Conservation (phyloP, 768 basidiomycete genomes). For the Auriscalpium orientale region DNA sequence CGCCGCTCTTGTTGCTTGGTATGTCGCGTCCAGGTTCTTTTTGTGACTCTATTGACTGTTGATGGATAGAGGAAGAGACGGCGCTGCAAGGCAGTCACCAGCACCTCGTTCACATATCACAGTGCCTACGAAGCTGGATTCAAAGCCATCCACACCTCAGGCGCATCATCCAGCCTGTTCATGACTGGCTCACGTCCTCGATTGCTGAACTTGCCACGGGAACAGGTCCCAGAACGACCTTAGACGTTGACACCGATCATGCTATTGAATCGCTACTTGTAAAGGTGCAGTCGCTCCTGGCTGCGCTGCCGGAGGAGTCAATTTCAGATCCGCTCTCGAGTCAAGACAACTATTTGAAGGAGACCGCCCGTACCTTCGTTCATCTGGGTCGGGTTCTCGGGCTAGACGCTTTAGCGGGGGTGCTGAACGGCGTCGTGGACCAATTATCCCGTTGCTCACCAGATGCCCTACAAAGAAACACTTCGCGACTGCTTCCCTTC, state of each 20-base stretch:
- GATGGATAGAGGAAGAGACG: slow-evolving; percentile 5
- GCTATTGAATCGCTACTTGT: slow-evolving; percentile 61
- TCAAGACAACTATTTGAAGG: slow-evolving; percentile 44
- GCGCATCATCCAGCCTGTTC: slow-evolving; percentile 26
- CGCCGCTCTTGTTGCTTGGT: slow-evolving; percentile 33
- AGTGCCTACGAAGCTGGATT: slow-evolving; percentile 7
- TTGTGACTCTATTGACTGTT: neutral
- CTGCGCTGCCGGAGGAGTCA: slow-evolving; percentile 27
- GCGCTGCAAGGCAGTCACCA: neutral
- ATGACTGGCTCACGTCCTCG: slow-evolving; percentile 21
- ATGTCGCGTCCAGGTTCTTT: neutral
- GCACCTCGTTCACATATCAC: neutral
- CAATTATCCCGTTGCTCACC: slow-evolving; percentile 30
- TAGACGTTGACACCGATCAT: slow-evolving; percentile 24
- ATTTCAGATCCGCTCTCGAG: slow-evolving; percentile 21
- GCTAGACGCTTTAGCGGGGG: slow-evolving; percentile 33
- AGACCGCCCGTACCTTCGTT: slow-evolving; percentile 36
- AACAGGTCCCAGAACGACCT: neutral
- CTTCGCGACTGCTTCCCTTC: slow-evolving; percentile 66
- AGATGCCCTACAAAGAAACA: slow-evolving; percentile 23
- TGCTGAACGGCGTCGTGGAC: slow-evolving; percentile 32
- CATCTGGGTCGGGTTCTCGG: slow-evolving; percentile 43
- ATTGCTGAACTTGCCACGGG: too few relatives aligned
- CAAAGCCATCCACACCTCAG: slow-evolving; percentile 17
- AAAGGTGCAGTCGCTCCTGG: slow-evolving; percentile 52